These are phyloP conservation scores for Chondrus crispus DNA, from an alignment of 23 red algal genomes.

Conservation along the genomic window DNA sequence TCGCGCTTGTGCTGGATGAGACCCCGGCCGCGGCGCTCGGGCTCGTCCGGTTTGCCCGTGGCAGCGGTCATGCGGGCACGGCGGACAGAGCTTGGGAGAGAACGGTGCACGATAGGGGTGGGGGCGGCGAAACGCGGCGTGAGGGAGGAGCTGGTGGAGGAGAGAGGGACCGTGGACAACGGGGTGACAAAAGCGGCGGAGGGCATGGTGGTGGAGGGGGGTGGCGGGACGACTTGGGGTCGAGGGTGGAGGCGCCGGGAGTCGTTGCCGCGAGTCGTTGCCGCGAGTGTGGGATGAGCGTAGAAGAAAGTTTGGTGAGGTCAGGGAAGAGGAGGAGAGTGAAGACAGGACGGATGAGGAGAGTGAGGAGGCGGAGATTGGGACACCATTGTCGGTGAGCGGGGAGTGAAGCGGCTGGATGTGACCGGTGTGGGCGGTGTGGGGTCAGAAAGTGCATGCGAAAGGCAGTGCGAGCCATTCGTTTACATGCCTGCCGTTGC, in stretches of 20 bases:
- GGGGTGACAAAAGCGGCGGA: constrained; percentile 32
- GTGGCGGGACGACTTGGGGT: background rate
- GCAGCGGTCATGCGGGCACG: constrained; percentile 30
- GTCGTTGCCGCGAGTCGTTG: too few species aligned
- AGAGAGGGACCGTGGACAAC: background rate
- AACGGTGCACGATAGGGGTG: background rate
- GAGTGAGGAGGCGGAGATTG: background rate
- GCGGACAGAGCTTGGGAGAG: background rate
- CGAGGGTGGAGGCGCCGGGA: background rate
- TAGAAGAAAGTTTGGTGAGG: too few species aligned
- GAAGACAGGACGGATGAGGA: background rate
- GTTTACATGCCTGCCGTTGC: too few species aligned
- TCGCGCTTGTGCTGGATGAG: constrained; percentile 98
- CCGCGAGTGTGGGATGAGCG: too few species aligned
- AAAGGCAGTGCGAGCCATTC: too few species aligned
- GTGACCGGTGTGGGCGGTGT: background rate
- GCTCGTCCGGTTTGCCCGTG: background rate
- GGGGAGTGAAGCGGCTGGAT: background rate
- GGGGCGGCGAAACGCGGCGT: background rate
- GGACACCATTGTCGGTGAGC: background rate
- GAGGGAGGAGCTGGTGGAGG: background rate
- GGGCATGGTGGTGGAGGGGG: background rate
- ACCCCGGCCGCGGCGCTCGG: constrained; percentile 60
- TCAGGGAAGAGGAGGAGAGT: background rate
- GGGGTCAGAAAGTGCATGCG: too few species aligned